A percentile compares a stretch with the other conserved stretches of the same genome.
Conservation (phyloP, 2,329 filamentous ascomycete species). For the Aspergillus unguis region DNA sequence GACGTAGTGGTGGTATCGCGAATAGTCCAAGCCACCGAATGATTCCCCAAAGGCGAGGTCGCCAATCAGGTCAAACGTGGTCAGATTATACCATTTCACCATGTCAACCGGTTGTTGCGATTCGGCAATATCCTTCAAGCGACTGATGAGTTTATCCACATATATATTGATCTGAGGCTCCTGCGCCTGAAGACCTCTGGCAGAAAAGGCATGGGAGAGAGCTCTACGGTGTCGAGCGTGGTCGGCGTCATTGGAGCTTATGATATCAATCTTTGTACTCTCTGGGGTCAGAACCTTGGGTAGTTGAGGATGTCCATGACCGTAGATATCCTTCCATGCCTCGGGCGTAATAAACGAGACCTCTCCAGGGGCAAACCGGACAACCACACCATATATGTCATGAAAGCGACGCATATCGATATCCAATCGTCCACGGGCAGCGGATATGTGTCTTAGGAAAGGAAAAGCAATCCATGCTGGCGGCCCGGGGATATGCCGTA, state of each 20-base stretch:
- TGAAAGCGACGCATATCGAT: constrained; percentile 22
- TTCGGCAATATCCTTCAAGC: constrained; percentile 8
- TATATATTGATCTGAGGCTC: constrained; percentile 32
- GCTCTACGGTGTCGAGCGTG: constrained; percentile 33
- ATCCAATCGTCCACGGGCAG: constrained; percentile 1
- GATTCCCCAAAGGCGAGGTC: not conserved
- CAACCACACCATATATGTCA: constrained; percentile 28
- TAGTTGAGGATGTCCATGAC: constrained; percentile 1
- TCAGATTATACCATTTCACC: constrained; percentile 9
- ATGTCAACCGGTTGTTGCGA: not conserved
- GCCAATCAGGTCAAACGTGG: no score
- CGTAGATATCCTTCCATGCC: constrained; percentile 33
- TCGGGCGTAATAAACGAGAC: constrained; percentile 33
- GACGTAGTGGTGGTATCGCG: not conserved
- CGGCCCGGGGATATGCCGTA: constrained; percentile 7
- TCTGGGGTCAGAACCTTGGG: not conserved
- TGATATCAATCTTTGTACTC: not conserved
- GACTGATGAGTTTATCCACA: constrained; percentile 27
- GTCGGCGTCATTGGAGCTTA: constrained; percentile 15
- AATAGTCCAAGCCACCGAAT: not conserved
- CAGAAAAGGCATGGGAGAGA: constrained; percentile 37
- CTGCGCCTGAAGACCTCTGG: constrained; percentile 31
- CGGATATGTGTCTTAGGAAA: constrained; percentile 4
- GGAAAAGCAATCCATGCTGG: constrained; percentile 1
- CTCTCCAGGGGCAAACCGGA: constrained; percentile 42